Percentiles rank a stretch among this genome's conserved stretches.
These are phyloP conservation scores for Tetradesmus obliquus DNA, from an alignment of 139 green algal genomes.

Conservation along the genomic window DNA sequence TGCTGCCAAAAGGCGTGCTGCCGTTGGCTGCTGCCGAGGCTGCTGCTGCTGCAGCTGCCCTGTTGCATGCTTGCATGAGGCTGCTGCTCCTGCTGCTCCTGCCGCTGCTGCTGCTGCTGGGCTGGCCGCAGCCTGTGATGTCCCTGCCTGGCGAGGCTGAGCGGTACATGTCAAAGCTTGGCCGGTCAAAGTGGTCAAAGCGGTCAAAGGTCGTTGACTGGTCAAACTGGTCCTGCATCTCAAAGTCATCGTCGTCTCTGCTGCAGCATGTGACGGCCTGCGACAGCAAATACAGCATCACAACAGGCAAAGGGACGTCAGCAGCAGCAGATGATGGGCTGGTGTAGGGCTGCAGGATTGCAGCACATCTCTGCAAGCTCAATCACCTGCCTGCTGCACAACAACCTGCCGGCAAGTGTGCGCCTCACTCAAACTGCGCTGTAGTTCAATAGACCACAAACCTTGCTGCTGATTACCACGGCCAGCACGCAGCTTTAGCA, in stretches of 20 bases:
- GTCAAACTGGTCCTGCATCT: background rate
- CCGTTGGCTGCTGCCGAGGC: background rate
- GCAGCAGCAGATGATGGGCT: background rate
- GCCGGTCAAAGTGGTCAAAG: background rate
- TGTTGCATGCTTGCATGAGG: background rate
- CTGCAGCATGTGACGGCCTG: constrained; percentile 5
- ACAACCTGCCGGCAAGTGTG: background rate
- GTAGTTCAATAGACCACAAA: too few species aligned
- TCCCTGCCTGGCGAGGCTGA: background rate
- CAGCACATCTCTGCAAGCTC: background rate
- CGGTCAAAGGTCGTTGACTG: too few species aligned
- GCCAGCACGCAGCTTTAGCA: too few species aligned
- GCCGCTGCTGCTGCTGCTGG: constrained; percentile 2
- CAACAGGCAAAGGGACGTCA: background rate
- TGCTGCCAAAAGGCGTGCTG: background rate
- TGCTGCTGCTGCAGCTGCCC: background rate
- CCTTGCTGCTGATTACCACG: too few species aligned
- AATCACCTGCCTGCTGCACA: background rate
- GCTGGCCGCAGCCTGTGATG: background rate
- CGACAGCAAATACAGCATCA: background rate
- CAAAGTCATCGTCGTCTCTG: background rate
- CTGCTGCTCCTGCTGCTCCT: constrained; percentile 8
- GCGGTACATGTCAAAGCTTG: background rate
- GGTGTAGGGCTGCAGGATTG: background rate
- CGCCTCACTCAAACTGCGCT: too few species aligned